Percentiles rank a stretch among this genome's conserved stretches.
phyloP scores from a whole-genome alignment of 345 rosid genomes.

The Leavenworthia alabamica region DNA sequence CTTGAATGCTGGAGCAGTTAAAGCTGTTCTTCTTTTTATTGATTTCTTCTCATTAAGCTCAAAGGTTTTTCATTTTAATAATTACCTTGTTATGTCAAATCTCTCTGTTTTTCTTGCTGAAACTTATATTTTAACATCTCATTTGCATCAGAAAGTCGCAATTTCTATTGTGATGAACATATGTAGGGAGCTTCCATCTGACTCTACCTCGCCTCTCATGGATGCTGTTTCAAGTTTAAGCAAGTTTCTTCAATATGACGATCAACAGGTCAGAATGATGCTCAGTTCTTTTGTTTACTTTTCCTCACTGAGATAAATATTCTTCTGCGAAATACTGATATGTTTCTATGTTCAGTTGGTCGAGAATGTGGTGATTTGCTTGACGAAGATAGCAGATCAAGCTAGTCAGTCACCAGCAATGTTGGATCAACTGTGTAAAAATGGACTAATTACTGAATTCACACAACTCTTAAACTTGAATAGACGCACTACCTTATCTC shows the following conservation, averaged over 20 bases:
- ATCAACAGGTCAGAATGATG: conserved; percentile 49
- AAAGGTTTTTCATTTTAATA: conserved; percentile 46
- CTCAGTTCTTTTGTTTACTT: conserved; percentile 12
- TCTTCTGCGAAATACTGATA: neutral
- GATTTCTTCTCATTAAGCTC: conserved; percentile 85
- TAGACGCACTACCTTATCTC: conserved; percentile 73
- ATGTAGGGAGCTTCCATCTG: conserved; percentile 76
- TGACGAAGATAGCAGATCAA: conserved; percentile 72
- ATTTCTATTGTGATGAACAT: conserved; percentile 83
- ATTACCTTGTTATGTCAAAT: neutral
- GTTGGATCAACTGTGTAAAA: conserved; percentile 71
- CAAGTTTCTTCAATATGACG: conserved; percentile 85
- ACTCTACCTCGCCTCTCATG: conserved; percentile 46
- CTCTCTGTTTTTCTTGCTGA: neutral
- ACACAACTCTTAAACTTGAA: conserved; percentile 56
- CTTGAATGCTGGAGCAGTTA: conserved; percentile 80
- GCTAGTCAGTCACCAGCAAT: conserved; percentile 55
- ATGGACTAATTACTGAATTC: conserved; percentile 64
- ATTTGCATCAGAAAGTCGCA: conserved; percentile 68
- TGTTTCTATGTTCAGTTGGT: conserved; percentile 54
- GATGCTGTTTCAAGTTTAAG: conserved; percentile 85
- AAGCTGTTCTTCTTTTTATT: conserved; percentile 70
- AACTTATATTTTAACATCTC: conserved; percentile 12
- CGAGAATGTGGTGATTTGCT: conserved; percentile 72
- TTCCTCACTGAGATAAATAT: neutral